phyloP scores from a whole-genome alignment of 345 rosid species.

The Erysimum cheiranthoides region DNA sequence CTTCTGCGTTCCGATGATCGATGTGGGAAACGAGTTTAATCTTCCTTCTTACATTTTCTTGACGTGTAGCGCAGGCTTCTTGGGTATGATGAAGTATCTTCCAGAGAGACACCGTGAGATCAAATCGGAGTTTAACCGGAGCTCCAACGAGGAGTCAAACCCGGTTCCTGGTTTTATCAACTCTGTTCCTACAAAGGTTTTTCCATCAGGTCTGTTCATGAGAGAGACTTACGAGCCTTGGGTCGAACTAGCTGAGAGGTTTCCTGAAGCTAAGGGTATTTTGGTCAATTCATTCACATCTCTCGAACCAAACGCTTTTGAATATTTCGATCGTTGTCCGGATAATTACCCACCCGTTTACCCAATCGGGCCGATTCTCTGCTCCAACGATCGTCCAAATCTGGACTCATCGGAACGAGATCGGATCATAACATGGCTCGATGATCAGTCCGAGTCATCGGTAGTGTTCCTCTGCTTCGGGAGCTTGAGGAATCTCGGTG shows the following conservation, averaged over 20 bases:
- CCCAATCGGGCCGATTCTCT: conserved; percentile 50
- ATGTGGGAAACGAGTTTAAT: conserved; percentile 44
- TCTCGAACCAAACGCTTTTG: conserved; percentile 47
- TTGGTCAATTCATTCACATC: conserved; percentile 49
- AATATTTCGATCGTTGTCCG: conserved; percentile 21
- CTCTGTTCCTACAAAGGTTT: conserved; percentile 45
- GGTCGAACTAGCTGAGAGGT: conserved; percentile 47
- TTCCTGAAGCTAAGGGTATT: conserved; percentile 47
- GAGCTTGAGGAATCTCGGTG: conserved; percentile 44
- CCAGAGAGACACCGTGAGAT: conserved; percentile 40
- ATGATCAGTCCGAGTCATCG: conserved; percentile 50
- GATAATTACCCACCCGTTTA: conserved; percentile 48
- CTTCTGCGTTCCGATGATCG: conserved; percentile 52
- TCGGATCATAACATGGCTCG: conserved; percentile 53
- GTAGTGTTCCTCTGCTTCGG: conserved; percentile 64
- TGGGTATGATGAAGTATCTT: conserved; percentile 49
- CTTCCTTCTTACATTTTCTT: conserved; percentile 59
- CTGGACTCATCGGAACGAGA: conserved; percentile 31
- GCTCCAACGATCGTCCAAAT: conserved; percentile 34
- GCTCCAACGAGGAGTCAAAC: conserved; percentile 13
- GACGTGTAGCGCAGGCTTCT: conserved; percentile 48
- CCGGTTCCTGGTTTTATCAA: conserved; percentile 44
- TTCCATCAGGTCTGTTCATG: conserved; percentile 46
- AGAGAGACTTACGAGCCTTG: conserved; percentile 42
- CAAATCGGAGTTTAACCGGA: conserved; percentile 21